Conservation (phyloP, 441 rosid species). For the Gossypium aridum region DNA sequence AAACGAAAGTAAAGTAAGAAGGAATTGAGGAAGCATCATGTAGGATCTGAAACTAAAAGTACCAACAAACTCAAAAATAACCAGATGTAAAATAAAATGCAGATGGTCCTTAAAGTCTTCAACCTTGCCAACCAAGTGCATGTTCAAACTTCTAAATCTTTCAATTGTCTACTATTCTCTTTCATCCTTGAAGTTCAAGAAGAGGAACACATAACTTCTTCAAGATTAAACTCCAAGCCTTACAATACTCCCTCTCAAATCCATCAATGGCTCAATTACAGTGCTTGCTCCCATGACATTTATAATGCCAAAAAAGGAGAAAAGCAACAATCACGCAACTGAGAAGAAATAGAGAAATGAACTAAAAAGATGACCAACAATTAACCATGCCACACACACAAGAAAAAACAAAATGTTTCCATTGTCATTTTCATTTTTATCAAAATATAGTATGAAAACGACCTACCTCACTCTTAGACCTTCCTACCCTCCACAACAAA, state of each 20-base stretch:
- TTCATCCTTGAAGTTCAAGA: background rate
- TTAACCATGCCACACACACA: background rate
- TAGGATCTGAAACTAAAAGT: background rate
- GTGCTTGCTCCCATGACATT: background rate
- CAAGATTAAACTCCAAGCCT: background rate
- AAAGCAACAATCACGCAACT: background rate
- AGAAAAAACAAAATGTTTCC: background rate
- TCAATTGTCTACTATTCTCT: background rate
- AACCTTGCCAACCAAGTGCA: slow-evolving; percentile 2
- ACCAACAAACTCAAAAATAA: background rate
- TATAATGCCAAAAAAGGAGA: background rate
- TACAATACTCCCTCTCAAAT: background rate
- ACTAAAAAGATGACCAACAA: background rate
- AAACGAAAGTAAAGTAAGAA: background rate
- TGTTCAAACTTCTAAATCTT: slow-evolving; percentile 1
- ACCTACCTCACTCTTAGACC: background rate
- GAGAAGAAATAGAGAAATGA: background rate
- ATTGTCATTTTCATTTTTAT: background rate
- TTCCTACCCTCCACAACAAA: slow-evolving; percentile 3
- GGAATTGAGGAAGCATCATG: background rate
- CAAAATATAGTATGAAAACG: background rate
- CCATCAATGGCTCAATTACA: background rate
- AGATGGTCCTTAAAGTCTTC: background rate
- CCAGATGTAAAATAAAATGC: background rate
- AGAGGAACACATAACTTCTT: background rate